Conservation (phyloP, 2,329 filamentous ascomycete genomes). For the Aspergillus transmontanensis region DNA sequence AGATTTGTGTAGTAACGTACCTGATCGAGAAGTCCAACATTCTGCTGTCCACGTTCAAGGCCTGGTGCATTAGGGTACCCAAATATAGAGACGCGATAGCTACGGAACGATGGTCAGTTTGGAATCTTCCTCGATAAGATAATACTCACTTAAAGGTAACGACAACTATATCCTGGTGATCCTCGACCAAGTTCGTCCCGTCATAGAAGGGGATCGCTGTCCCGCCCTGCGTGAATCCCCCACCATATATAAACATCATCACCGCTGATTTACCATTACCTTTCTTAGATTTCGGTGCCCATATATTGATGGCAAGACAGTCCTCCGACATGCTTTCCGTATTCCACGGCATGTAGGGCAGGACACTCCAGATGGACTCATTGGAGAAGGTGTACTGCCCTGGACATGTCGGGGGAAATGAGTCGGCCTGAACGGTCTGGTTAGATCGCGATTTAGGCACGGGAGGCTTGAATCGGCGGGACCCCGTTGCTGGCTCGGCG, state of each 20-base stretch:
- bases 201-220: constrained; percentile 16
- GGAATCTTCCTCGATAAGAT: accelerated
- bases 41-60: constrained; percentile 11
- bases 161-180: constrained; percentile 20
- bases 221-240: constrained; percentile 15
- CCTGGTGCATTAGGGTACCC: constrained; percentile 22
- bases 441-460: constrained; percentile 28
- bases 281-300: constrained; percentile 16
- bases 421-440: constrained; percentile 16
- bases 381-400: constrained; percentile 11
- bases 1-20: background rate
- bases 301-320: constrained; percentile 22
- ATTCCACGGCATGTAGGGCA: constrained; percentile 19
- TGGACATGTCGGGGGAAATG: constrained; percentile 27
- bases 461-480: constrained; percentile 46
- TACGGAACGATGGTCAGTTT: background rate
- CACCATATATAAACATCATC: constrained; percentile 25
- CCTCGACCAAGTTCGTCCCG: constrained; percentile 17
- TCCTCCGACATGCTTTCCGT: constrained; percentile 20
- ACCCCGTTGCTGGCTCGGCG: constrained; percentile 45
- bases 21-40: constrained; percentile 23
- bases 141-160: constrained; percentile 20
- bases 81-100: constrained; percentile 24
- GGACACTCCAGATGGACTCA: constrained; percentile 19
- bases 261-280: constrained; percentile 9